Evolutionary conservation across 208 protist genomes (phyloP), one percentile per base, ranked within the genome.

Genomic region (Crithidia expoeki): DNA sequence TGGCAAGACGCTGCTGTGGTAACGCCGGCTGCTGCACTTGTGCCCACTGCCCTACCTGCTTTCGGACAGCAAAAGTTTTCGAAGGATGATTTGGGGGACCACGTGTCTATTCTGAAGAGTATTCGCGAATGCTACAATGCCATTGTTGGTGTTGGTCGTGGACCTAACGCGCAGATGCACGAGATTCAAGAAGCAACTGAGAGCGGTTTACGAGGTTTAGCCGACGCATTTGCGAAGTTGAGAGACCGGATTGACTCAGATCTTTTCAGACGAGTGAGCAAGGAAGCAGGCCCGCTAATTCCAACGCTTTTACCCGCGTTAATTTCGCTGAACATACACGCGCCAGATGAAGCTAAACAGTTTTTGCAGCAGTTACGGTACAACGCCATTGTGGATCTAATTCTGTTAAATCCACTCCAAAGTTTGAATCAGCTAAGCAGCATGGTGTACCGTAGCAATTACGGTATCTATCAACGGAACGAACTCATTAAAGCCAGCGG

Each of bases 381-480:
- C 62, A 42, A 66, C 2, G 69, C 75, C 51, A 11, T 95, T 1
- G 81, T 93, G 4, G 59, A 77, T 23, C 52, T 93, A 5, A 83
- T 95, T 40, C 74, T 79, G 27, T 44, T 95, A 21, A 64, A 71
- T 30, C 85, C 90, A 1, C 63, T 81, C 50, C 68, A 84, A 25
- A 47, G 83, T 1, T 49, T 93, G 9, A 76, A 40, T 59, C 69
- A 85, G 49, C 50, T 93, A 1, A 59, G 79, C 23, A 68, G 69
- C 28, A 83, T 95, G 67, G 30, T 95, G 16, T 93, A 92, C 60
- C 70, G 76, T 9, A 82, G 68, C 40, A 79, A 70, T 34, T 92
- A 89, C 66, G 84, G 85, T 30, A 69, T 95, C 66, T 88, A 82
- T 62, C 84, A 93, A 58, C 79, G 87, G 10, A 81, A 81, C 25